These are phyloP conservation scores for Colletotrichum filicis DNA, from an alignment of 2,329 filamentous ascomycete genomes.

Conservation along the genomic window DNA sequence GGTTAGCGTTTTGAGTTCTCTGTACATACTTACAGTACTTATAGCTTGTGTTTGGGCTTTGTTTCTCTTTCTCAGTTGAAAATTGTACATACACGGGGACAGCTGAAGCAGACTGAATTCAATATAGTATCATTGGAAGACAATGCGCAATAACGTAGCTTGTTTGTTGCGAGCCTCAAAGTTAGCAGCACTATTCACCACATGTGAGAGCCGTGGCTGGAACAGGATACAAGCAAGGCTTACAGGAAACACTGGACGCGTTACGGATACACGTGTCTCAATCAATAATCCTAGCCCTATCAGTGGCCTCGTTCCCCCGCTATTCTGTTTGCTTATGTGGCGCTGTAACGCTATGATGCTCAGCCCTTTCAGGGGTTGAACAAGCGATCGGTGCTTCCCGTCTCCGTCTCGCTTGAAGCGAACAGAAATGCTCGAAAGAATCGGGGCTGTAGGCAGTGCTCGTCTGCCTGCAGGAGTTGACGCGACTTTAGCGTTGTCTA, in stretches of 20 bases:
- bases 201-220: no score
- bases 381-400: not conserved
- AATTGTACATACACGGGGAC: no score
- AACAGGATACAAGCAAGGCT: not conserved
- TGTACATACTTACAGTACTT: not conserved
- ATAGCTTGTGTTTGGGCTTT: no score
- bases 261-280: not conserved
- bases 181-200: no score
- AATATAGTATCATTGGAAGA: no score
- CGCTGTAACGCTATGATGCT: not conserved
- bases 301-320: not conserved
- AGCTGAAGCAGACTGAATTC: no score
- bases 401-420: conserved; percentile 2
- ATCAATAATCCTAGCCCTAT: not conserved
- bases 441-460: not conserved
- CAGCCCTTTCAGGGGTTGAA: conserved; percentile 2
- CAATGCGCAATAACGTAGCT: no score
- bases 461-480: not conserved
- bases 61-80: no score
- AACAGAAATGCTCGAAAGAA: not conserved
- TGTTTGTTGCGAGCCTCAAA: no score
- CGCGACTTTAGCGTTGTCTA: not conserved
- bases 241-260: not conserved
- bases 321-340: not conserved
- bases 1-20: not conserved